Base-by-base conservation (phyloP, 2,329 filamentous ascomycete genomes). In the Xylariaceae sp. region DNA sequence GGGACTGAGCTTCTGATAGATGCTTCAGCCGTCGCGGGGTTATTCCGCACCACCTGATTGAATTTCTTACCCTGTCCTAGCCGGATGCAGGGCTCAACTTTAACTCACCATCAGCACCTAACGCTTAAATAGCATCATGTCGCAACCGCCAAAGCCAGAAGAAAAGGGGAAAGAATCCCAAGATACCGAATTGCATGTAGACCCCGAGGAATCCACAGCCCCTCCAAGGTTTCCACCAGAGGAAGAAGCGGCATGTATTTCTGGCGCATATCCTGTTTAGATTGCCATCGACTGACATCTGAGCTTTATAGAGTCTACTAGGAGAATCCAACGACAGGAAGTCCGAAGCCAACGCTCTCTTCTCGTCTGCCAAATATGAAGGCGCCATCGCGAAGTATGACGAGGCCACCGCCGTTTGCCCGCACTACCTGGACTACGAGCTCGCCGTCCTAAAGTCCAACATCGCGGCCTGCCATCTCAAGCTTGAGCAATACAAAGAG, bases 361-460 rank as follows among this genome's bases (percentile, higher is more conserved):
- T 96, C 65, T 71, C 76, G 1, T 75, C 78, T 3, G 77, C 78
- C 32, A 78, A 82, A 47, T 93, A 85, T 64, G 77, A 83, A 42
- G 81, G 84, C 48, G 91, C 91, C 31, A 83, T 97, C 48, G 78
- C 82, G 51, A 84, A 78, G 46, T 97, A 97, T 66, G 84, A 89
- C 56, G 79, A 85, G 51, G 90, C 93, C 17, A 72, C 94, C 3
- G 74, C 80, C 11, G 77, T 82, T 7, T 90, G 88, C 56, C 91
- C 91, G 2, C 83, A 80, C 50, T 94, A 95, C 61, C 78, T 95
- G 19, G 82, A 91, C 61, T 95, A 88, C 66, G 89, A 95, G 53
- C 74, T 91, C 48, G 89, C 90, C 19, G 87, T 97, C 9, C 73
- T 97, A 4, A 81, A 84, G 44, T 89, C 86, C 61, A 97, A 97